Evolutionary conservation across 2,329 filamentous ascomycete genomes (phyloP).

Genomic region (Botryotinia convoluta): DNA sequence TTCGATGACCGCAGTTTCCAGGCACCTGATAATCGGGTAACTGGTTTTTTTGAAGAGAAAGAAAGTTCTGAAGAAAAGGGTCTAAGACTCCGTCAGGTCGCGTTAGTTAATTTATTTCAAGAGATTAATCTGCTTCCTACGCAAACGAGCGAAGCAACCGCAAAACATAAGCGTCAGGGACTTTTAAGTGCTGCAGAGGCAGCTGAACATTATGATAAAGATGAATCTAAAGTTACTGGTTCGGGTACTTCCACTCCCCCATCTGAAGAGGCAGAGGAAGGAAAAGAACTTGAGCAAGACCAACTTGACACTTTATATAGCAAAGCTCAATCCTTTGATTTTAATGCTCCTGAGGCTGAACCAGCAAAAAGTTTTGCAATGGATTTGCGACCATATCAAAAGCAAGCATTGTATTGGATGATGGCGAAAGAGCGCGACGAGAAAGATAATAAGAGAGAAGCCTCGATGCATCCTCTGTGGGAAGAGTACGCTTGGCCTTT

Average conservation of each 20-base stretch:
- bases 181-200: slow-evolving; percentile 84
- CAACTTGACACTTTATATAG: slow-evolving; percentile 92
- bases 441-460: slow-evolving; percentile 62
- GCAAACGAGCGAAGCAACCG: slow-evolving; percentile 68
- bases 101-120: slow-evolving; percentile 82
- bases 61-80: slow-evolving; percentile 84
- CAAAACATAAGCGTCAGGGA: slow-evolving; percentile 77
- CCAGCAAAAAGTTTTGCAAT: slow-evolving; percentile 80
- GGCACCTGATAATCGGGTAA: slow-evolving; percentile 66
- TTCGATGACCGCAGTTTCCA: slow-evolving; percentile 66
- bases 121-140: slow-evolving; percentile 82
- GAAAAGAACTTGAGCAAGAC: slow-evolving; percentile 88
- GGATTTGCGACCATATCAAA: slow-evolving; percentile 87
- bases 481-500: slow-evolving; percentile 90
- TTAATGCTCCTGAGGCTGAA: slow-evolving; percentile 82
- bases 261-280: slow-evolving; percentile 68
- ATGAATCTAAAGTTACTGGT: slow-evolving; percentile 42
- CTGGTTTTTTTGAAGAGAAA: slow-evolving; percentile 75
- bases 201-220: slow-evolving; percentile 71
- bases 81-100: slow-evolving; percentile 79
- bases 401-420: slow-evolving; percentile 96
- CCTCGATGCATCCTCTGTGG: slow-evolving; percentile 95
- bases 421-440: slow-evolving; percentile 84
- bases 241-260: slow-evolving; percentile 46
- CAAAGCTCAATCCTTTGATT: slow-evolving; percentile 96